These are phyloP conservation scores for Helichrysum umbraculigerum DNA, from an alignment of 129 eudicot genomes.

Conservation along the genomic window DNA sequence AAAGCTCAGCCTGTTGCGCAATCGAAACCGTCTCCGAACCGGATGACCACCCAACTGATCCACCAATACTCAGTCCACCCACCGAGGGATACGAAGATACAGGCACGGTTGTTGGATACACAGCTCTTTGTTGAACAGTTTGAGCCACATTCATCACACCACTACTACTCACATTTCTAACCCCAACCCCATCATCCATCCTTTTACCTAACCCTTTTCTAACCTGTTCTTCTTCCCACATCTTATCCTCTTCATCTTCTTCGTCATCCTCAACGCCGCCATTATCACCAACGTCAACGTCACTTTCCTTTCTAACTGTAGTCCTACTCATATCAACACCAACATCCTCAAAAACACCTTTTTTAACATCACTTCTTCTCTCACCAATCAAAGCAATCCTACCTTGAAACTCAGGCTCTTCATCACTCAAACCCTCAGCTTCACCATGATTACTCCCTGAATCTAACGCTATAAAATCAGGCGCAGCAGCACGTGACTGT, in stretches of 20 bases:
- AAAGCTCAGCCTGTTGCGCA: slow-evolving; percentile 77
- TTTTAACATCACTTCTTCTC: slow-evolving; percentile 46
- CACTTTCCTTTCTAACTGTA: slow-evolving; percentile 32
- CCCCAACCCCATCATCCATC: slow-evolving; percentile 60
- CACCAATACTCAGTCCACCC: slow-evolving; percentile 62
- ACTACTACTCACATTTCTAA: slow-evolving; percentile 42
- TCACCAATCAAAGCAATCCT: slow-evolving; percentile 86
- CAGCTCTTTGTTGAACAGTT: slow-evolving; percentile 37
- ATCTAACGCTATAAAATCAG: slow-evolving; percentile 79
- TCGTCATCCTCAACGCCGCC: slow-evolving; percentile 57
- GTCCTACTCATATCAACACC: slow-evolving; percentile 34
- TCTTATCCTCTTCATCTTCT: slow-evolving; percentile 87
- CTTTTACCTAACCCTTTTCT: slow-evolving; percentile 92
- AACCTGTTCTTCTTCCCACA: slow-evolving; percentile 95
- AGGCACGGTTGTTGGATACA: slow-evolving; percentile 29
- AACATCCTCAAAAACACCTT: slow-evolving; percentile 84
- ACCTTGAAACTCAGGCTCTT: slow-evolving; percentile 86
- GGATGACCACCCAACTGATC: slow-evolving; percentile 49
- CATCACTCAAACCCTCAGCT: slow-evolving; percentile 93
- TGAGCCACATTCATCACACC: slow-evolving; percentile 34
- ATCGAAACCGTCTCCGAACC: slow-evolving; percentile 55
- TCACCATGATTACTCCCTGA: slow-evolving; percentile 93
- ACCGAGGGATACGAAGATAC: slow-evolving; percentile 39
- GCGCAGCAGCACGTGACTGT: slow-evolving; percentile 68
- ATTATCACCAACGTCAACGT: slow-evolving; percentile 24